Base-by-base conservation (phyloP, 2,329 filamentous ascomycete genomes). In the Macrophomina tecta region DNA sequence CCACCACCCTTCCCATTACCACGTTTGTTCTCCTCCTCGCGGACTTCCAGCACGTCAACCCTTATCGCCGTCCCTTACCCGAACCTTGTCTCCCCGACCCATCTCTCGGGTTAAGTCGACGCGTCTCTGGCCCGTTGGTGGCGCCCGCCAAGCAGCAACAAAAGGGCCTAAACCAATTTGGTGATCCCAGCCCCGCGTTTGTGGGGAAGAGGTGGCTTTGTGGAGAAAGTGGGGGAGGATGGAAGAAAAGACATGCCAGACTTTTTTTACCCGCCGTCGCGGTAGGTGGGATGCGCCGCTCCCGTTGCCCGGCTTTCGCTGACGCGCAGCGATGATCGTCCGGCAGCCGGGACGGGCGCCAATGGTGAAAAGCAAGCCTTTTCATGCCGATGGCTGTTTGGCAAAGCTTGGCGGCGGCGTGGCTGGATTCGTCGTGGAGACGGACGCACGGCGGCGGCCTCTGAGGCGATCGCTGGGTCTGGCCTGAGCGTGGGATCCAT, bases 101-200 rank as follows among this genome's bases (percentile, higher is more conserved):
- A 32, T 30, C 12, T 28, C 38, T 55, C 34, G 52, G 55, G 36
- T 8, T 16, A 45, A 28, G 12, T 28, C n/a, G 18, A 18, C 18
- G 55, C 38, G 36, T 11, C n/a, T 18, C 23, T 18, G 23, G 28
- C 34, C n/a, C 45, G 52, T 30, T 38, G 36, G 55, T 45, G 55
- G 55, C 55, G 55, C 14, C 38, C 14, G 55, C 55, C 55, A 58
- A 58, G 55, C 38, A 14, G 8, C 42, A 42, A 42, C 8, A 48
- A 18, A n/a, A 7, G n/a, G 32, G 11, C 32, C 28, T 58, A 58
- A 18, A 36, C 55, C 34, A 42, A 23, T 23, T 45, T 55, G 32
- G 12, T 56, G 28, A 58, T 38, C 38, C 55, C 36, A 58, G 55
- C 38, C 55, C 36, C 23, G 23, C 55, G 18, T 16, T n/a, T 30